phyloP scores from a whole-genome alignment of 495 filamentous ascomycete genomes.

The Penicillium verhagenii region DNA sequence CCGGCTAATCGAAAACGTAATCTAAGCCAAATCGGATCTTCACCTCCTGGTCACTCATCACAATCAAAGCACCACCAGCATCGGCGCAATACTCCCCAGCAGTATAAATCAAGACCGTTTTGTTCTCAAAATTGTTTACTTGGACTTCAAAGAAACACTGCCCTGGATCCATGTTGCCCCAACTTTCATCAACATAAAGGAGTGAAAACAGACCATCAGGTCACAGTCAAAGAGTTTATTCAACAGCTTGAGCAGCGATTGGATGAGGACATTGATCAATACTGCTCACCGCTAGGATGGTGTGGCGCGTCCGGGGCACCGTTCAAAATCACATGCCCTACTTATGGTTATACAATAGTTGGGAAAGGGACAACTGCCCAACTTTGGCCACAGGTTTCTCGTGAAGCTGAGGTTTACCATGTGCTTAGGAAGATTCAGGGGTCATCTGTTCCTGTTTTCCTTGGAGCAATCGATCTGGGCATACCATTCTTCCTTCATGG shows the following conservation, averaged over 20 bases:
- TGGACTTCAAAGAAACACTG: constrained; percentile 33
- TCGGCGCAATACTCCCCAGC: constrained; percentile 6
- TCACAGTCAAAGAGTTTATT: constrained; percentile 14
- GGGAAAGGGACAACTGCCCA: constrained; percentile 43
- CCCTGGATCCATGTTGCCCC: constrained; percentile 41
- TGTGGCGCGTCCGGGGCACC: constrained; percentile 30
- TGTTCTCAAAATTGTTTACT: constrained; percentile 49
- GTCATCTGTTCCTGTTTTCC: constrained; percentile 39
- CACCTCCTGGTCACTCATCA: constrained; percentile 8
- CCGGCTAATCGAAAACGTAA: constrained; percentile 25
- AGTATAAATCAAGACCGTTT: no score
- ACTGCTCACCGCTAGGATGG: constrained; percentile 19
- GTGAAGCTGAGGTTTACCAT: constrained; percentile 43
- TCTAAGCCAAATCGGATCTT: constrained; percentile 24
- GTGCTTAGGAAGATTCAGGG: constrained; percentile 39
- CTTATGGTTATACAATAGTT: constrained; percentile 47
- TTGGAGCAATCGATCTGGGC: constrained; percentile 43
- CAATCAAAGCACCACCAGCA: constrained; percentile 9
- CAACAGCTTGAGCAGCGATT: constrained; percentile 23
- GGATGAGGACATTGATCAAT: constrained; percentile 29
- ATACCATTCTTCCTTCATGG: constrained; percentile 38
- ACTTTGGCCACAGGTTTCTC: constrained; percentile 35
- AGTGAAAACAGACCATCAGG: constrained; percentile 18
- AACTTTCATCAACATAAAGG: constrained; percentile 38
- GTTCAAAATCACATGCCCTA: constrained; percentile 39